Evolutionary conservation across 768 basidiomycete genomes (phyloP).

Genomic region (Mycena chlorophos): DNA sequence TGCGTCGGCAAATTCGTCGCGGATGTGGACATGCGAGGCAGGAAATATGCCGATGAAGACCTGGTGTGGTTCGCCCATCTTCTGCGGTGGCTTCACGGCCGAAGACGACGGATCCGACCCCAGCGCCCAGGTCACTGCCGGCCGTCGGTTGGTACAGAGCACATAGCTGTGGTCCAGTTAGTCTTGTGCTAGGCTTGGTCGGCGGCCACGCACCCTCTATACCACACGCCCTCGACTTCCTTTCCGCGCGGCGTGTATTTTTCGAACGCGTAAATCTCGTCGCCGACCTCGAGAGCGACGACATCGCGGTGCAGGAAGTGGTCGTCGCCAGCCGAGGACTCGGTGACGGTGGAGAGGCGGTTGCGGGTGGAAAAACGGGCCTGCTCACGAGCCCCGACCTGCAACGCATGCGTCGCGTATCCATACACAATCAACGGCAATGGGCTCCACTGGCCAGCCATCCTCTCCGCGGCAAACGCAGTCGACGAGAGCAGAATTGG

Average conservation of each 20-base stretch:
- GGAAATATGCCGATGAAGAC: constrained; percentile 96
- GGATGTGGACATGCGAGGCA: constrained; percentile 81
- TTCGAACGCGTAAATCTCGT: constrained; percentile 97
- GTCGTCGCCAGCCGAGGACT: constrained; percentile 58
- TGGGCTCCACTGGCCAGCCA: constrained; percentile 37
- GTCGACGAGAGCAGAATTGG: neutral
- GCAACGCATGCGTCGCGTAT: constrained; percentile 83
- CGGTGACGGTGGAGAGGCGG: constrained; percentile 61
- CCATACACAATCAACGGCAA: constrained; percentile 82
- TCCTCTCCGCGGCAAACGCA: neutral
- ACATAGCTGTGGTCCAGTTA: constrained; percentile 65
- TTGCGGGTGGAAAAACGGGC: constrained; percentile 60
- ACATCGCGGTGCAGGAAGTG: constrained; percentile 69
- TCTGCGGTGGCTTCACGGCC: constrained; percentile 49
- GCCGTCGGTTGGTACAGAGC: constrained; percentile 76
- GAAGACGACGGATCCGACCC: constrained; percentile 59
- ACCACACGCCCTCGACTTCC: constrained; percentile 84
- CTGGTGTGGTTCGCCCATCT: constrained; percentile 76
- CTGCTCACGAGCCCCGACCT: constrained; percentile 66
- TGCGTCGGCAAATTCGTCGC: constrained; percentile 85
- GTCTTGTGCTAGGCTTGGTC: constrained; percentile 6
- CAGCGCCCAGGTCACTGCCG: constrained; percentile 65
- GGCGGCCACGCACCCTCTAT: constrained; percentile 74
- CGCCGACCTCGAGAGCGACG: constrained; percentile 88
- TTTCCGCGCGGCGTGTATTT: constrained; percentile 74